Conservation (phyloP, 2,329 filamentous ascomycete species). For the Dactylonectria estremocensis region DNA sequence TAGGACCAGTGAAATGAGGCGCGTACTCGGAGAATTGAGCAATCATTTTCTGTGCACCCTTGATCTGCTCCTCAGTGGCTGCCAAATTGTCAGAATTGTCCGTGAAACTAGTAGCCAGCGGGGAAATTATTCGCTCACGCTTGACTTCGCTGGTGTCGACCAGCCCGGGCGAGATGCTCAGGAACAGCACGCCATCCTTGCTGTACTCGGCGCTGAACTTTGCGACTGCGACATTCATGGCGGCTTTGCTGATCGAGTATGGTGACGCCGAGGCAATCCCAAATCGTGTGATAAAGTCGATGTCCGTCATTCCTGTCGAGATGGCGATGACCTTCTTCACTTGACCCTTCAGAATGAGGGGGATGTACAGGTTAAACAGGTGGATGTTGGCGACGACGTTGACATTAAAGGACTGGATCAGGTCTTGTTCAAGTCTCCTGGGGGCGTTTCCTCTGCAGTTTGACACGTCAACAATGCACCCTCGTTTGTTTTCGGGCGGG, state of each 20-base stretch:
- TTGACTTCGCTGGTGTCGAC: slow-evolving; percentile 60
- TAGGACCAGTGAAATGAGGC: slow-evolving; percentile 56
- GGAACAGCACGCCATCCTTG: slow-evolving; percentile 66
- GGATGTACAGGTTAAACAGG: slow-evolving; percentile 67
- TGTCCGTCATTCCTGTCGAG: slow-evolving; percentile 64
- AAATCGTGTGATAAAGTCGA: slow-evolving; percentile 57
- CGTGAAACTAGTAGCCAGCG: not conserved
- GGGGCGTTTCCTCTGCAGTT: slow-evolving; percentile 33
- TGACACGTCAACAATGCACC: not conserved
- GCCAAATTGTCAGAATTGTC: not conserved
- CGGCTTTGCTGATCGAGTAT: slow-evolving; percentile 68
- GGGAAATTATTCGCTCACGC: slow-evolving; percentile 36
- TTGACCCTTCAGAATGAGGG: slow-evolving; percentile 65
- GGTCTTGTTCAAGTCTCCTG: slow-evolving; percentile 32
- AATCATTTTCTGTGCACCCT: slow-evolving; percentile 43
- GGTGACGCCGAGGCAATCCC: slow-evolving; percentile 53
- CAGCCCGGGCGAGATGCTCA: slow-evolving; percentile 66
- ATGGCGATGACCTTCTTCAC: slow-evolving; percentile 70
- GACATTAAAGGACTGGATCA: slow-evolving; percentile 53
- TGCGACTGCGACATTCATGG: slow-evolving; percentile 65
- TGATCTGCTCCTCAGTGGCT: slow-evolving; percentile 48
- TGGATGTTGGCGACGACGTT: slow-evolving; percentile 69
- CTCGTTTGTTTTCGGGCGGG: slow-evolving; percentile 4
- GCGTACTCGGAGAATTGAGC: slow-evolving; percentile 54
- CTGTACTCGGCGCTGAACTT: slow-evolving; percentile 68